Base-by-base conservation (phyloP, 495 filamentous ascomycete species). In the Penicillium fimorum region DNA sequence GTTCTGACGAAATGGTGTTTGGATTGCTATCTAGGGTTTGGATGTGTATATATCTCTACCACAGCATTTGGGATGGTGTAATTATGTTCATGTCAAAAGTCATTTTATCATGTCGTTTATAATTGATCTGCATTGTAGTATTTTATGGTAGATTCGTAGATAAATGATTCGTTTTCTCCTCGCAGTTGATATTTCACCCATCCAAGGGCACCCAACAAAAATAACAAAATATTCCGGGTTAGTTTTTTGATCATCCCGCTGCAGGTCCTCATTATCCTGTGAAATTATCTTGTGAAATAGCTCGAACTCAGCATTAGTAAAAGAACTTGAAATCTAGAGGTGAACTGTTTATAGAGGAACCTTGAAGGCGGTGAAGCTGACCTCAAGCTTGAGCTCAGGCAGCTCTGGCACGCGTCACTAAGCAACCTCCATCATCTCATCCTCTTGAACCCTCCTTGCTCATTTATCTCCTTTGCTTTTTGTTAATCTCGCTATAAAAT, bases 311-410 rank as follows among this genome's bases (percentile, higher is more conserved):
- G 15, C 11, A 17, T 12, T 29, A 18, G 15, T n/a, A 46, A 4
- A 4, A 42, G 18, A 45, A 25, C 10, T 3, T 22, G 5, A 42
- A 24, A 32, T 45, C 29, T 9, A 46, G 12, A 4, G 42, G 1
- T 38, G 7, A 29, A n/a, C 24, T 47, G 32, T 9, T 38, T 12
- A 42, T 55, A 42, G 45, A 56, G 50, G 47, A 43, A 49, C 29
- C 43, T 32, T 10, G 47, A 61, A 68, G 66, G 60, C 62, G 67
- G 66, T 66, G 64, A 67, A 61, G 55, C 47, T 13, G 43, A 44
- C 51, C 50, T 61, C 44, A 72, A 74, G 70, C 72, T 76, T 63
- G 62, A 75, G 72, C 73, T 77, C 51, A 78, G 75, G 73, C 75
- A 74, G 64, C 70, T 67, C 63, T 66, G 62, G 68, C 68, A 71